A percentile compares a stretch with the other conserved stretches of the same genome.
phyloP scores from a whole-genome alignment of 1,284 basidiomycete genomes.

The Leccinum brunneo-olivaceum region DNA sequence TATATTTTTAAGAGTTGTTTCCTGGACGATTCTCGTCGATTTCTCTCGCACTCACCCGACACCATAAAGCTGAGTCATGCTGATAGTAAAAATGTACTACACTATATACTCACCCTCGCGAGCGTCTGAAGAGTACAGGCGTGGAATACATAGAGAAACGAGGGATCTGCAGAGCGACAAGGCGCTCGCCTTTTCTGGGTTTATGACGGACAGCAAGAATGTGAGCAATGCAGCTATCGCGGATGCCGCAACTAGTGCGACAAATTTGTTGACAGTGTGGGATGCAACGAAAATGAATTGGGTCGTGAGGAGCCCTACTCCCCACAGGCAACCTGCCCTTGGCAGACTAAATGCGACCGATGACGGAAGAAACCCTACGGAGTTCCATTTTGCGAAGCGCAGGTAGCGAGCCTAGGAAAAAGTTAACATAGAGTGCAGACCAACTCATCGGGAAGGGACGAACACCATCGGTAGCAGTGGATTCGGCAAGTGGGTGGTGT shows the following conservation, averaged over 20 bases:
- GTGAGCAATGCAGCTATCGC: constrained; percentile 13
- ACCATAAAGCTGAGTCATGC: too few species aligned
- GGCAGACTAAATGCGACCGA: constrained; percentile 28
- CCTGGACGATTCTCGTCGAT: too few species aligned
- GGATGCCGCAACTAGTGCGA: constrained; percentile 10
- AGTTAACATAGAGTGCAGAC: constrained; percentile 1
- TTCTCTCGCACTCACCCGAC: too few species aligned
- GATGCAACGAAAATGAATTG: constrained; percentile 22
- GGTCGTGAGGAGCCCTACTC: constrained; percentile 16
- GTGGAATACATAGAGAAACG: constrained; percentile 8
- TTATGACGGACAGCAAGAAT: constrained; percentile 12
- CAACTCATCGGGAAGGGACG: constrained; percentile 5
- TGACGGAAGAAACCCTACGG: constrained; percentile 20
- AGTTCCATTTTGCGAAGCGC: constrained; percentile 13
- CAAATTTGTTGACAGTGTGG: constrained; percentile 8
- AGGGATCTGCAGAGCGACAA: constrained; percentile 1
- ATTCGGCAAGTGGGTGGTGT: constrained; percentile 20
- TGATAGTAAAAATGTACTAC: too few species aligned
- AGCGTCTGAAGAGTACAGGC: constrained; percentile 3
- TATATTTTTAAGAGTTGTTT: neutral
- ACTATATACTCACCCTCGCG: constrained; percentile 11
- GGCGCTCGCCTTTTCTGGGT: constrained; percentile 16
- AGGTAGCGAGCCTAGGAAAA: constrained; percentile 23
- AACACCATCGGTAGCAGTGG: constrained; percentile 22
- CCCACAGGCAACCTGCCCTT: constrained; percentile 25